Base-by-base conservation (phyloP, 371 early-diverging fungal species). In the Apophysomyces ossiformis region DNA sequence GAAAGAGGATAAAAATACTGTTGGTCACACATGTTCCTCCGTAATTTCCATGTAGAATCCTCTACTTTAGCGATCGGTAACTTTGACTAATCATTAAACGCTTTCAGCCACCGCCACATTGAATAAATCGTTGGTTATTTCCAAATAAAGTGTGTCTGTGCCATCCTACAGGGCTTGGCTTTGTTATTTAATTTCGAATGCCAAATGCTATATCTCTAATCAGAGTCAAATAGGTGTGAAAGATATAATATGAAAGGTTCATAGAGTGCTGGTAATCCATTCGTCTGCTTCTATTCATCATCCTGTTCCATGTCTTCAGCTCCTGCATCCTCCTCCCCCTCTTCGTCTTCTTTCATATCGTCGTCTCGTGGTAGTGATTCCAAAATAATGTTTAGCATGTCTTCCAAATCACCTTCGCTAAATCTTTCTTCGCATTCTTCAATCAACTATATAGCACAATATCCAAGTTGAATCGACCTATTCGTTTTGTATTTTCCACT, bases 361-460 rank as follows among this genome's bases (percentile, higher is more conserved):
- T 82, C 80, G 56, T 79, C 80, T 44, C 82, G 69, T 38, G 87
- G 86, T 50, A 85, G 68, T 8, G 71, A 59, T 15, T 46, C 57
- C 16, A 65, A n/a, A 13, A 85, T 68, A n/a, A 67, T 61, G 4
- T 71, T 68, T 15, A 82, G 57, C 72, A 87, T 67, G 2, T 76
- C 67, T 13, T 84, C 85, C 39, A 87, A 61, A 7, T 79, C 78
- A 11, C 84, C 86, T 50, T 70, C 75, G 13, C 47, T 60, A 63
- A 86, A 87, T 41, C 90, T 78, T 57, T 89, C 90, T 59, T 82
- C 86, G 57, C 87, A 86, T 64, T 88, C 88, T 71, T 89, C 90
- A 64, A 88, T 86, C 11, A 88, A 57, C 87, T 86, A 74, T n/a
- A 26, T 26, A 26, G 35, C 8, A 61, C 43, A 37, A 54, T 11